A percentile compares a stretch with the other conserved stretches of the same genome.
These are phyloP conservation scores for Aureobasidium zeae DNA, from an alignment of 2,329 filamentous ascomycete genomes.

Conservation along the genomic window DNA sequence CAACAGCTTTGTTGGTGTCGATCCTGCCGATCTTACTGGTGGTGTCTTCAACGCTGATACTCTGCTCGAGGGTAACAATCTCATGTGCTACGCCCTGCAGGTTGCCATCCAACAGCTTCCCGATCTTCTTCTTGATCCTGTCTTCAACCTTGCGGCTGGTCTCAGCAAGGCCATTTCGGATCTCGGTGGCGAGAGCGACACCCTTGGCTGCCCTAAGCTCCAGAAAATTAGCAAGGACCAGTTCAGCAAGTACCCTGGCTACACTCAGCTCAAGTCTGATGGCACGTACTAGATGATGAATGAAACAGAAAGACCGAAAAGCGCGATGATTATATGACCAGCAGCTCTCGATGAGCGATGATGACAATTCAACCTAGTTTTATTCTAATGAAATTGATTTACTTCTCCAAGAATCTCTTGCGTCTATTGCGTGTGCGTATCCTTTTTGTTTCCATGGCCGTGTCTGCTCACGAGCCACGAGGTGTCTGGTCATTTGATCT, in stretches of 20 bases:
- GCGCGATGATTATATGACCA: no score
- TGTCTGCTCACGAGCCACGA: no score
- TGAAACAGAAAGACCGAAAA: no score
- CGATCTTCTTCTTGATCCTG: slow-evolving; percentile 34
- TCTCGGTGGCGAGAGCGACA: slow-evolving; percentile 19
- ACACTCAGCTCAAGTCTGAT: slow-evolving; percentile 18
- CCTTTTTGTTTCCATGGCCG: no score
- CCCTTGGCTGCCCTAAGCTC: slow-evolving; percentile 24
- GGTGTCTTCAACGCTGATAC: slow-evolving; percentile 36
- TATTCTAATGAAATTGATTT: no score
- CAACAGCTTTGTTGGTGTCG: slow-evolving; percentile 30
- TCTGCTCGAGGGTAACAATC: slow-evolving; percentile 41
- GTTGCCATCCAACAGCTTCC: slow-evolving; percentile 34
- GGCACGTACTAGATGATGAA: not conserved
- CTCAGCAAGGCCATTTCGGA: slow-evolving; percentile 29
- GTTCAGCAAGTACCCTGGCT: slow-evolving; percentile 25
- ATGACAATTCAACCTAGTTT: no score
- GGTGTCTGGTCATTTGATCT: no score
- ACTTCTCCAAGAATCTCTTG: no score
- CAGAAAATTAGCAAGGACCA: slow-evolving; percentile 23
- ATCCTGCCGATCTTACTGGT: slow-evolving; percentile 30
- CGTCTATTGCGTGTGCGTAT: no score
- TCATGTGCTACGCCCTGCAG: slow-evolving; percentile 37
- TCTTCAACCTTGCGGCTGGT: slow-evolving; percentile 27
- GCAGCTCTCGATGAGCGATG: no score